These are phyloP conservation scores for Cryptosporidium felis DNA, from an alignment of 169 alveolate species.

Conservation along the genomic window DNA sequence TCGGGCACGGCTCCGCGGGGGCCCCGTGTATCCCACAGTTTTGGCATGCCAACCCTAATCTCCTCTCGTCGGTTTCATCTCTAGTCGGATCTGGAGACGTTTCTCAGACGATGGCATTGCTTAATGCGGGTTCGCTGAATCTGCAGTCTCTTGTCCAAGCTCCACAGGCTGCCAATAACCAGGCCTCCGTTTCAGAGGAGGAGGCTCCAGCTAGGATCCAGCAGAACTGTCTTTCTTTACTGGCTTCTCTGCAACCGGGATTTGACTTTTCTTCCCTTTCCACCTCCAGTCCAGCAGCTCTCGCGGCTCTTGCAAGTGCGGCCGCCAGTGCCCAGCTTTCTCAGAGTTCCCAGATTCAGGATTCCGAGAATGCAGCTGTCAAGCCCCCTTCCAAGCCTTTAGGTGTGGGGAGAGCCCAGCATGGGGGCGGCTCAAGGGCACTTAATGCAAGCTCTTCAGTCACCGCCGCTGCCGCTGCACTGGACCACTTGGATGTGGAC, in stretches of 20 bases:
- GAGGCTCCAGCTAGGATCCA: conserved; percentile 10
- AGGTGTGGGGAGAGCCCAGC: background rate
- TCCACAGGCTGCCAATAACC: background rate
- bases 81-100: conserved; percentile 17
- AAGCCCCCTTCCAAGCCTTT: background rate
- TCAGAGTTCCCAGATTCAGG: background rate
- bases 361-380: background rate
- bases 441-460: conserved; percentile 43
- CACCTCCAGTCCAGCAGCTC: conserved; percentile 42
- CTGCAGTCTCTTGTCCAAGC: conserved; percentile 27
- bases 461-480: conserved; percentile 71
- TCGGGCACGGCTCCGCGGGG: background rate
- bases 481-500: conserved; percentile 61
- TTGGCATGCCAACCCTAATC: conserved; percentile 39
- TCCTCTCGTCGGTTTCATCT: conserved; percentile 34
- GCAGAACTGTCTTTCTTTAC: conserved; percentile 34
- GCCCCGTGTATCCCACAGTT: conserved; percentile 1
- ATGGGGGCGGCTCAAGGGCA: conserved; percentile 24
- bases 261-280: conserved; percentile 38
- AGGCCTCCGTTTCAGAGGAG: background rate
- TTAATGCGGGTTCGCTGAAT: background rate
- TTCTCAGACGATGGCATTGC: conserved; percentile 28
- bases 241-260: conserved; percentile 35
- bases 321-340: conserved; percentile 16
- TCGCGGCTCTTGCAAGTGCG: conserved; percentile 28